Evolutionary conservation across 257 asterid species (phyloP).

Genomic region (Jasminum sambac): DNA sequence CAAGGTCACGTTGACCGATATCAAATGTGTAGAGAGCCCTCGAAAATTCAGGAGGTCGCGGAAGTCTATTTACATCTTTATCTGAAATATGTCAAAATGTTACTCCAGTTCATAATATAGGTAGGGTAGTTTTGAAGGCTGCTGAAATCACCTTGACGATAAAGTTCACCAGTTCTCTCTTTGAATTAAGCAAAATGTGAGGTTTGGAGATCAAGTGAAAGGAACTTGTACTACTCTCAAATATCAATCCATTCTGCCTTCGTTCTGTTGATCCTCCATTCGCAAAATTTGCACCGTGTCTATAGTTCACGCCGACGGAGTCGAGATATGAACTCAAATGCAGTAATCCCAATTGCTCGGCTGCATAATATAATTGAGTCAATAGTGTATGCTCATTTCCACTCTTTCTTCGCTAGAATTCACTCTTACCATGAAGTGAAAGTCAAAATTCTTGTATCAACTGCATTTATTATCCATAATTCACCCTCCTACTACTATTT

Average conservation of each 20-base stretch:
- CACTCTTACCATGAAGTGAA: no score
- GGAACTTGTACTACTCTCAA: constrained; percentile 42
- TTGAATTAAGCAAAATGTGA: constrained; percentile 40
- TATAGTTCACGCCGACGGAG: constrained; percentile 41
- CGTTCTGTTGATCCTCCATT: constrained; percentile 46
- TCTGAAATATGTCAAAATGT: constrained; percentile 24
- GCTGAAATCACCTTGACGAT: constrained; percentile 34
- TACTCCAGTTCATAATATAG: background rate
- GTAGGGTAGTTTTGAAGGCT: no score
- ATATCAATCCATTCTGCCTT: constrained; percentile 36
- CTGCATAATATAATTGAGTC: constrained; percentile 26
- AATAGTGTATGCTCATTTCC: no score
- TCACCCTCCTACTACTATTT: no score
- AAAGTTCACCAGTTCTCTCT: constrained; percentile 39
- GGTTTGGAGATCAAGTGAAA: constrained; percentile 47
- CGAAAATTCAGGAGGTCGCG: constrained; percentile 40
- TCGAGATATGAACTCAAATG: constrained; percentile 52
- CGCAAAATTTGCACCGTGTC: constrained; percentile 60
- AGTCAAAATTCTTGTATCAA: no score
- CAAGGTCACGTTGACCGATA: constrained; percentile 53
- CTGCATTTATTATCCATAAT: no score
- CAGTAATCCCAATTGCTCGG: constrained; percentile 55
- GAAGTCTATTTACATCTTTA: constrained; percentile 29
- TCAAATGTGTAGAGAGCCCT: constrained; percentile 51
- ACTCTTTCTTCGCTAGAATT: no score